These are phyloP conservation scores for Maudiozyma pseudohumilis DNA, from an alignment of 805 yeast species.

Conservation along the genomic window DNA sequence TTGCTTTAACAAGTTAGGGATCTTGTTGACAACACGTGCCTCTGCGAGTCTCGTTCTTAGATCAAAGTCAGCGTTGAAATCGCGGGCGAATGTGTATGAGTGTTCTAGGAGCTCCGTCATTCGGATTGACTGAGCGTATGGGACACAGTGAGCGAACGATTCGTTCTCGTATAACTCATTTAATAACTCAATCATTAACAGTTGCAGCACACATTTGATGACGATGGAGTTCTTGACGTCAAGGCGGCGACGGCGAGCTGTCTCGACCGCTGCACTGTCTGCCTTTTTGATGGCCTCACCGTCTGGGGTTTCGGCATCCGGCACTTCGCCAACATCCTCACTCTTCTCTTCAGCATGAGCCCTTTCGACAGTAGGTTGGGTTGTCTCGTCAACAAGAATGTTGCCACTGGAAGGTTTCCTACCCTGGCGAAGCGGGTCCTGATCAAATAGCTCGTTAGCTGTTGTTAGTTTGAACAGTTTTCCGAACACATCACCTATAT, in stretches of 20 bases:
- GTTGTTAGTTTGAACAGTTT: slow-evolving; percentile 72
- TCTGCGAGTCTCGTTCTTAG: slow-evolving; percentile 83
- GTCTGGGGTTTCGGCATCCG: slow-evolving; percentile 1
- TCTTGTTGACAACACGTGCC: slow-evolving; percentile 82
- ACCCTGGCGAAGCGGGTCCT: slow-evolving; percentile 33
- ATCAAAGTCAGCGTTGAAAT: slow-evolving; percentile 81
- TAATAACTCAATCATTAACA: slow-evolving; percentile 77
- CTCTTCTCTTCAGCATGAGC: slow-evolving; percentile 29
- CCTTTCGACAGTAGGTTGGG: slow-evolving; percentile 23
- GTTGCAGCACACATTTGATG: slow-evolving; percentile 83
- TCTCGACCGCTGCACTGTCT: not conserved
- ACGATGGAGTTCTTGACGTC: slow-evolving; percentile 67
- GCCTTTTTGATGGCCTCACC: not conserved
- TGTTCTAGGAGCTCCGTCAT: slow-evolving; percentile 50
- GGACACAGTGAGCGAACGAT: slow-evolving; percentile 56
- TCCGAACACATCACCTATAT: slow-evolving; percentile 54
- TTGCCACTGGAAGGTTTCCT: slow-evolving; percentile 16
- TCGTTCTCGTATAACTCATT: slow-evolving; percentile 71
- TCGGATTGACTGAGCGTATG: slow-evolving; percentile 51
- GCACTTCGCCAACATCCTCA: slow-evolving; percentile 28
- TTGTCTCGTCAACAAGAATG: slow-evolving; percentile 23
- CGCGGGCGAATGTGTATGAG: slow-evolving; percentile 75
- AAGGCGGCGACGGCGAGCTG: slow-evolving; percentile 32
- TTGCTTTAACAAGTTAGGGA: slow-evolving; percentile 86
- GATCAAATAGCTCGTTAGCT: slow-evolving; percentile 70